These are phyloP conservation scores for Nevesoporus exiguus DNA, from an alignment of 768 basidiomycete genomes.

Conservation along the genomic window DNA sequence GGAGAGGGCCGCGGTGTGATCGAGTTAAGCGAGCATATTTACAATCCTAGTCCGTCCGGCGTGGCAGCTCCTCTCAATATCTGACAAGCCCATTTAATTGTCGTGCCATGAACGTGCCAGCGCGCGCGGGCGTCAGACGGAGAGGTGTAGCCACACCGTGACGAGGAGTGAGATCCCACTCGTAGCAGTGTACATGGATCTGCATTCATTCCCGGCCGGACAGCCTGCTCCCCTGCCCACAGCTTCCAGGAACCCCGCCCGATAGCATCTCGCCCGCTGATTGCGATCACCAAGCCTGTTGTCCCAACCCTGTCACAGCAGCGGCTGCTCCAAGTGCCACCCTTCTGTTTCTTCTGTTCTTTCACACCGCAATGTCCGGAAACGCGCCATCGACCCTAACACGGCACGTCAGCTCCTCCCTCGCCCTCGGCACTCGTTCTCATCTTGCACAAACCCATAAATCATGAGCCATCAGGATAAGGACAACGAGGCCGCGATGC, in stretches of 20 bases:
- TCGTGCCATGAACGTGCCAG: not conserved
- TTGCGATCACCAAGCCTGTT: slow-evolving; percentile 20
- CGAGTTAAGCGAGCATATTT: slow-evolving; percentile 37
- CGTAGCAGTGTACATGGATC: slow-evolving; percentile 19
- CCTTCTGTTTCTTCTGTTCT: slow-evolving; percentile 11
- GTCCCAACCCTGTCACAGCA: slow-evolving; percentile 17
- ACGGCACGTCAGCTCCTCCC: slow-evolving; percentile 34
- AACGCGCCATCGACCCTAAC: slow-evolving; percentile 29
- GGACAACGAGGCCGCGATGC: slow-evolving; percentile 29
- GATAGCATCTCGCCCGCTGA: slow-evolving; percentile 24
- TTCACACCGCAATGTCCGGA: slow-evolving; percentile 46
- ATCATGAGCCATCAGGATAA: slow-evolving; percentile 17
- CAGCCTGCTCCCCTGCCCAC: slow-evolving; percentile 15
- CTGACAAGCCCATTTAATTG: slow-evolving; percentile 1
- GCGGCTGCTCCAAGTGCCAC: slow-evolving; percentile 5
- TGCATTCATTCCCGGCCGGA: slow-evolving; percentile 34
- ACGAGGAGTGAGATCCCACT: slow-evolving; percentile 1
- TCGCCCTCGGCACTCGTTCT: not conserved
- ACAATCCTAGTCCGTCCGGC: slow-evolving; percentile 34
- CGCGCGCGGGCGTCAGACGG: not conserved
- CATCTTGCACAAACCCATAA: slow-evolving; percentile 24
- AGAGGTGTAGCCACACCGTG: slow-evolving; percentile 2
- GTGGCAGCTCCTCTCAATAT: slow-evolving; percentile 17
- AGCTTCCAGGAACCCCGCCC: slow-evolving; percentile 30
- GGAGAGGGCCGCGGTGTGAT: slow-evolving; percentile 46